Evolutionary conservation across 1,284 basidiomycete genomes (phyloP).

Genomic region (Cutaneotrichosporon curvatum): DNA sequence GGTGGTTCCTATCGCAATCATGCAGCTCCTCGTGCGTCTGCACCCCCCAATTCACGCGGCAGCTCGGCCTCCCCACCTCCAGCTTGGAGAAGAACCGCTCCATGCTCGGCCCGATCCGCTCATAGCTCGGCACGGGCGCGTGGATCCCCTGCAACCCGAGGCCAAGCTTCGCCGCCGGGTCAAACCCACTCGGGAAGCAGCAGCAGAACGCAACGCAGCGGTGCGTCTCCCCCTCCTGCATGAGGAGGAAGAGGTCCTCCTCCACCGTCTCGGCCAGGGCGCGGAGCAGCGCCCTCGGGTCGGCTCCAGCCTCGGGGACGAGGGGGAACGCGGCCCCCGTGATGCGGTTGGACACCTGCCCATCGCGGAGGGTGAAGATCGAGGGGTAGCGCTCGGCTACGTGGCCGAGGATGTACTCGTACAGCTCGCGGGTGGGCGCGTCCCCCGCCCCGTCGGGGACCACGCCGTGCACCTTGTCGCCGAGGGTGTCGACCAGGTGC

Average conservation of each 20-base stretch:
- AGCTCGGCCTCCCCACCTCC: conserved; percentile 11
- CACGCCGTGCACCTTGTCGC: conserved; percentile 6
- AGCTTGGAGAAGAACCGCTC: conserved; percentile 14
- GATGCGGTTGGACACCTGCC: conserved; percentile 3
- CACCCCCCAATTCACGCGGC: conserved; percentile 11
- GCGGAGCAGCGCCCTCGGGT: not conserved
- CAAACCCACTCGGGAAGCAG: conserved; percentile 14
- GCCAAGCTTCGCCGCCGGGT: conserved; percentile 12
- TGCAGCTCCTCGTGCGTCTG: conserved; percentile 10
- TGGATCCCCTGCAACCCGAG: conserved; percentile 8
- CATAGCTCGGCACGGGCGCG: conserved; percentile 11
- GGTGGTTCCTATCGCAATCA: conserved; percentile 9
- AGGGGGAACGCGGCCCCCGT: conserved; percentile 1
- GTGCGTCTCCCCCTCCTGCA: conserved; percentile 1
- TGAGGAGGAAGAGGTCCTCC: conserved; percentile 15
- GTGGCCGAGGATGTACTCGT: conserved; percentile 7
- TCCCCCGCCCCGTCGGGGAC: conserved; percentile 5
- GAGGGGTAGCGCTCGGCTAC: conserved; percentile 9
- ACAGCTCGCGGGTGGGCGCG: conserved; percentile 8
- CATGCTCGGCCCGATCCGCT: conserved; percentile 13
- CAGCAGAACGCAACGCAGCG: conserved; percentile 13
- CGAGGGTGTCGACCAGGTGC: not conserved
- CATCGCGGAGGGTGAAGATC: conserved; percentile 5
- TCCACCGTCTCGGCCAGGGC: conserved; percentile 11
- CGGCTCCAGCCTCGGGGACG: not conserved